Percentiles rank a stretch among this genome's conserved stretches.
Conservation (phyloP, 805 yeast species). For the Barnettozyma botsteinii region DNA sequence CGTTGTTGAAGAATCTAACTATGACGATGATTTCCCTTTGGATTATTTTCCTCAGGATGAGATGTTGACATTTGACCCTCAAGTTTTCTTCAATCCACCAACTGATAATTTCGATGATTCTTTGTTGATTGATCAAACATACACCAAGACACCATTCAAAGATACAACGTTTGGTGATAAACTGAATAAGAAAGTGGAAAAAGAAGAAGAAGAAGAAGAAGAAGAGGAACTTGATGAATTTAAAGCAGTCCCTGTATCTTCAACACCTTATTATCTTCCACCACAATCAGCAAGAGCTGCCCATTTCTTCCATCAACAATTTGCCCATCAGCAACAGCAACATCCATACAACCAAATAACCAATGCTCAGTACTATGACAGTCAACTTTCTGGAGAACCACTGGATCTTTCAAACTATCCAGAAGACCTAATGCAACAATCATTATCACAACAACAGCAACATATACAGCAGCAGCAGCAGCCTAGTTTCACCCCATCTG, state of each 20-base stretch:
- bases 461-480: not conserved
- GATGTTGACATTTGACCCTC: conserved; percentile 22
- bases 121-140: conserved; percentile 46
- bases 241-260: conserved; percentile 1
- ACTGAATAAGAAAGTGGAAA: not conserved
- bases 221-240: conserved; percentile 1
- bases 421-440: conserved; percentile 5
- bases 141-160: conserved; percentile 34
- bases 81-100: conserved; percentile 31
- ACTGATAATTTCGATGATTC: conserved; percentile 34
- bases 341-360: conserved; percentile 16
- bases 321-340: conserved; percentile 3
- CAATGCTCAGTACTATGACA: conserved; percentile 25
- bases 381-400: conserved; percentile 14
- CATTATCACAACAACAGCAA: not conserved
- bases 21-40: conserved; percentile 59
- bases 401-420: conserved; percentile 3
- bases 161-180: conserved; percentile 15
- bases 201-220: not conserved
- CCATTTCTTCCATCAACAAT: not conserved
- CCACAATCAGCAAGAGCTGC: conserved; percentile 3
- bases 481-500: not conserved
- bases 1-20: conserved; percentile 17
- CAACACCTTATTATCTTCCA: conserved; percentile 1
- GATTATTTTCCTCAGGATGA: conserved; percentile 50